phyloP scores from a whole-genome alignment of 768 basidiomycete species.

The Mycena venus region DNA sequence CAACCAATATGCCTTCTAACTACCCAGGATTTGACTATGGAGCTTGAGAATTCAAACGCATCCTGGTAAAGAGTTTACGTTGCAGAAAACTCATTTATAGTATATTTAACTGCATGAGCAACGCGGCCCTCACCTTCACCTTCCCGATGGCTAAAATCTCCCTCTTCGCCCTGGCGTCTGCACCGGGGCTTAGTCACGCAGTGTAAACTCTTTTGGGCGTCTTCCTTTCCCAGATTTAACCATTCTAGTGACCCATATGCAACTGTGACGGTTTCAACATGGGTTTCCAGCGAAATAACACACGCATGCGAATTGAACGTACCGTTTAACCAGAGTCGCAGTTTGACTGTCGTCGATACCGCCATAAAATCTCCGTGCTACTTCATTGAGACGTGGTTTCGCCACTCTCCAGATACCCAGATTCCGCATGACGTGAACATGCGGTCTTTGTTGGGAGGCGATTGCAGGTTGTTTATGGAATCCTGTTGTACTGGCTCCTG shows the following conservation, averaged over 20 bases:
- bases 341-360: conserved; percentile 23
- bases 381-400: conserved; percentile 32
- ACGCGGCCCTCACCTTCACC: neutral
- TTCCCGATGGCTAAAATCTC: neutral
- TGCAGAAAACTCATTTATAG: conserved; percentile 1
- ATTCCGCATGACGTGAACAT: conserved; percentile 42
- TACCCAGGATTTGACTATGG: neutral
- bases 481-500: neutral
- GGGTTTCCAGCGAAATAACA: conserved; percentile 29
- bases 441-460: conserved; percentile 26
- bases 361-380: conserved; percentile 32
- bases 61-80: no score
- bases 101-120: no score
- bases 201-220: neutral
- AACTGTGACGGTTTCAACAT: conserved; percentile 24
- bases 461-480: neutral
- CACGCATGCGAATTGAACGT: conserved; percentile 34
- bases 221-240: neutral
- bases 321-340: conserved; percentile 23
- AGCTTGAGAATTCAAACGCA: no score
- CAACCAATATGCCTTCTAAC: neutral
- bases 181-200: neutral
- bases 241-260: conserved; percentile 25
- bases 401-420: conserved; percentile 25
- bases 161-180: neutral